Conservation (phyloP, 768 basidiomycete genomes). For the Suillus plorans region DNA sequence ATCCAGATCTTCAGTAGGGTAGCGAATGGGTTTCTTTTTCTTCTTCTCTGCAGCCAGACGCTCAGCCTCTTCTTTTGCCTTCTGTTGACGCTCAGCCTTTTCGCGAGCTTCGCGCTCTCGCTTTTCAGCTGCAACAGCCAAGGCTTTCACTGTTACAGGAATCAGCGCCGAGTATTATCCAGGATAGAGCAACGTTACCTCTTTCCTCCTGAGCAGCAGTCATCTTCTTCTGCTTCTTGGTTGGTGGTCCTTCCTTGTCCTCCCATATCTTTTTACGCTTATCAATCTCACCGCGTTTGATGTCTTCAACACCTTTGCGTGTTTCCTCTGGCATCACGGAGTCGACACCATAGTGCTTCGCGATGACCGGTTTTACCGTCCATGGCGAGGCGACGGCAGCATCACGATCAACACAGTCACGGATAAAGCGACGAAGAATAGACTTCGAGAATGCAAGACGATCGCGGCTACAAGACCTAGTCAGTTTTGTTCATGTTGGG, state of each 20-base stretch:
- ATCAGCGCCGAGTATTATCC: slow-evolving; percentile 10
- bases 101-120: slow-evolving; percentile 70
- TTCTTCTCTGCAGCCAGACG: slow-evolving; percentile 74
- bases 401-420: slow-evolving; percentile 93
- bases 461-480: slow-evolving; percentile 66
- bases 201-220: slow-evolving; percentile 73
- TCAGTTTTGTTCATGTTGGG: slow-evolving; percentile 4
- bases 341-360: slow-evolving; percentile 81
- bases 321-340: slow-evolving; percentile 85
- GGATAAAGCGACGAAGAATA: slow-evolving; percentile 92
- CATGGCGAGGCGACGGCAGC: slow-evolving; percentile 92
- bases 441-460: slow-evolving; percentile 95
- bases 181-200: slow-evolving; percentile 40
- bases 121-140: slow-evolving; percentile 50
- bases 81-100: slow-evolving; percentile 63
- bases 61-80: slow-evolving; percentile 70
- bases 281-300: slow-evolving; percentile 87
- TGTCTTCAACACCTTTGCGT: slow-evolving; percentile 70
- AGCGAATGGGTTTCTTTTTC: slow-evolving; percentile 88
- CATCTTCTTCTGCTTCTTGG: slow-evolving; percentile 81
- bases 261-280: slow-evolving; percentile 92
- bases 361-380: slow-evolving; percentile 88
- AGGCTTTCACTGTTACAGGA: slow-evolving; percentile 24
- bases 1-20: slow-evolving; percentile 92
- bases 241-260: slow-evolving; percentile 80